phyloP scores from a whole-genome alignment of 192 early-diverging fungal species.

The Coemansia sp. region DNA sequence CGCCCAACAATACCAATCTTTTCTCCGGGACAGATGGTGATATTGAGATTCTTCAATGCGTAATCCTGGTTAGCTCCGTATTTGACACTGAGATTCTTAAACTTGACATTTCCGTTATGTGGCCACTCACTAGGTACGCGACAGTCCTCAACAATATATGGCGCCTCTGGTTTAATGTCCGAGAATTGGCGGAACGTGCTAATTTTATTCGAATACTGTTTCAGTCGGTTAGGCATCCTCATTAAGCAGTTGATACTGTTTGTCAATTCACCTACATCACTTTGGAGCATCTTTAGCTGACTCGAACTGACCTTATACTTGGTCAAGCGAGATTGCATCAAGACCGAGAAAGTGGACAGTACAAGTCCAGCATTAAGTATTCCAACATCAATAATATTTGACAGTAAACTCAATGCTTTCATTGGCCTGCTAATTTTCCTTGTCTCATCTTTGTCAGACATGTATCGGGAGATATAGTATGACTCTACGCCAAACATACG shows the following conservation, averaged over 20 bases:
- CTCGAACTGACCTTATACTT: neutral
- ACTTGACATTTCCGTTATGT: constrained; percentile 54
- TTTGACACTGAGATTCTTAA: constrained; percentile 56
- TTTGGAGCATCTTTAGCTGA: neutral
- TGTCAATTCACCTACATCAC: neutral
- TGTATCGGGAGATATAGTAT: constrained; percentile 58
- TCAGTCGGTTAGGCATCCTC: neutral
- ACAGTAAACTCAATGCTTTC: constrained; percentile 60
- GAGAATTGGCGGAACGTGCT: constrained; percentile 59
- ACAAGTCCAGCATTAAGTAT: constrained; percentile 50
- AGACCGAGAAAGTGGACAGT: neutral
- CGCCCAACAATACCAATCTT: constrained; percentile 72
- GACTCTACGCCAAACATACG: constrained; percentile 62
- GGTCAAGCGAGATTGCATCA: constrained; percentile 22
- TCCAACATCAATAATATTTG: constrained; percentile 48
- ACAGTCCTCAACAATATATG: constrained; percentile 22
- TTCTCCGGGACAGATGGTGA: constrained; percentile 60
- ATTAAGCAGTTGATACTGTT: neutral
- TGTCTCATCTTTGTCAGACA: constrained; percentile 59
- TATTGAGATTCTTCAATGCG: constrained; percentile 60
- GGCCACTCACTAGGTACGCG: constrained; percentile 62
- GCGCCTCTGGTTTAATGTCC: constrained; percentile 48
- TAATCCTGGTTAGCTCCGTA: constrained; percentile 57
- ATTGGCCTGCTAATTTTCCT: constrained; percentile 52
- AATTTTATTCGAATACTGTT: constrained; percentile 11